Evolutionary conservation across 2,329 filamentous ascomycete species (phyloP).

Genomic region (Helotiales sp.): DNA sequence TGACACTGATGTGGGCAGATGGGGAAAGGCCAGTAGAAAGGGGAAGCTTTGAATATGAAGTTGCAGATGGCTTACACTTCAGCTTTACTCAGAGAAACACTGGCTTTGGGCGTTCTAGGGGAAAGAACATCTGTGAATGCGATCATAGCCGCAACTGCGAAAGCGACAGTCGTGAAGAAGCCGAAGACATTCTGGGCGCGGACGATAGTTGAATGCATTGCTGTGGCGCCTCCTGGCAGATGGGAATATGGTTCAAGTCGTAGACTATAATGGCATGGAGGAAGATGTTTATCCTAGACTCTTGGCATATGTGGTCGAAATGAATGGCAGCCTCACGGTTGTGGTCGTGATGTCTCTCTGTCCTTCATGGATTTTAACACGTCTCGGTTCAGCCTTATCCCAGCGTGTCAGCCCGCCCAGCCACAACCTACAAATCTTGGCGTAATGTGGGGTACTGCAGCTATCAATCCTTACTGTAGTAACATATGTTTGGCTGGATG

Average conservation of each 20-base stretch:
- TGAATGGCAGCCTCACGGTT: background rate
- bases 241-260: background rate
- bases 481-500: too few relatives aligned
- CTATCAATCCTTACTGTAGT: too few relatives aligned
- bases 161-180: conserved; percentile 95
- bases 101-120: conserved; percentile 66
- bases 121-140: conserved; percentile 75
- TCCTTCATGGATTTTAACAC: conserved; percentile 5
- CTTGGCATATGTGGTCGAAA: background rate
- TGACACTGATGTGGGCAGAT: background rate
- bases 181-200: conserved; percentile 92
- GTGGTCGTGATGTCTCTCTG: background rate
- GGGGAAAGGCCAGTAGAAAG: background rate
- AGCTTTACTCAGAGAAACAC: conserved; percentile 69
- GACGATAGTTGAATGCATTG: conserved; percentile 85
- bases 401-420: background rate
- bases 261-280: background rate
- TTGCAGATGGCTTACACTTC: conserved; percentile 76
- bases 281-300: background rate
- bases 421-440: conserved; percentile 4
- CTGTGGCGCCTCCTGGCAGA: background rate
- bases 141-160: conserved; percentile 76
- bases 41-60: too few relatives aligned
- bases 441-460: conserved; percentile 25
- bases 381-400: conserved; percentile 7